These are phyloP conservation scores for Trichoderma orchidacearum DNA, from an alignment of 495 filamentous ascomycete genomes.

Conservation along the genomic window DNA sequence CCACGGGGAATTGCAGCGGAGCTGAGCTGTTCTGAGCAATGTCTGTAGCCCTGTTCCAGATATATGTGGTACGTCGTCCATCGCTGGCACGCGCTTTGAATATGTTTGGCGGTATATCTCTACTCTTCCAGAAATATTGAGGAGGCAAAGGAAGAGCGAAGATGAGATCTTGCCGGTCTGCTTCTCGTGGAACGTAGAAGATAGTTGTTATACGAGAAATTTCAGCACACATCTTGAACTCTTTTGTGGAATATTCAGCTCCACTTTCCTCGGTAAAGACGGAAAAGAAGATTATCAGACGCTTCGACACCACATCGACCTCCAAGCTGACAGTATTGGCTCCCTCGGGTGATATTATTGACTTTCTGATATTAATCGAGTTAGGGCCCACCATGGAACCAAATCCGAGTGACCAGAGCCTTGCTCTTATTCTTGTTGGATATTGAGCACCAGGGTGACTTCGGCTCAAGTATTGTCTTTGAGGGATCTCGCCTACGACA, in stretches of 20 bases:
- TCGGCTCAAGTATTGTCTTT: neutral
- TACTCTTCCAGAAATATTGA: constrained; percentile 33
- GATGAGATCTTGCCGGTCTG: neutral
- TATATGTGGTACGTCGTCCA: constrained; percentile 19
- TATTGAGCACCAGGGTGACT: neutral
- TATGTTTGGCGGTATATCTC: constrained; percentile 25
- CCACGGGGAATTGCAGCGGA: constrained; percentile 32
- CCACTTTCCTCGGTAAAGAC: neutral
- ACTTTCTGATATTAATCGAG: neutral
- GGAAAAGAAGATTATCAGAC: neutral
- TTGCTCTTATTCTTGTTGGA: neutral
- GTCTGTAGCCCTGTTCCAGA: constrained; percentile 66
- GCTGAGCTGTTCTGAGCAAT: constrained; percentile 38
- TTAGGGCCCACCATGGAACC: neutral
- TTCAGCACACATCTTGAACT: neutral
- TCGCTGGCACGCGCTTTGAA: constrained; percentile 22
- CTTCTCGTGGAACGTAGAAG: neutral
- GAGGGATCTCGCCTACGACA: neutral
- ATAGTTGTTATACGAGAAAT: neutral
- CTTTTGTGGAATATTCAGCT: neutral
- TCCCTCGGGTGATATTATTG: neutral
- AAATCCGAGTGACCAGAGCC: neutral
- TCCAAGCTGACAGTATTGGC: neutral
- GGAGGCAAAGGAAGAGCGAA: neutral
- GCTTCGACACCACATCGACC: neutral